Evolutionary conservation across 2,329 filamentous ascomycete species (phyloP).

Genomic region (Colletotrichum horii): DNA sequence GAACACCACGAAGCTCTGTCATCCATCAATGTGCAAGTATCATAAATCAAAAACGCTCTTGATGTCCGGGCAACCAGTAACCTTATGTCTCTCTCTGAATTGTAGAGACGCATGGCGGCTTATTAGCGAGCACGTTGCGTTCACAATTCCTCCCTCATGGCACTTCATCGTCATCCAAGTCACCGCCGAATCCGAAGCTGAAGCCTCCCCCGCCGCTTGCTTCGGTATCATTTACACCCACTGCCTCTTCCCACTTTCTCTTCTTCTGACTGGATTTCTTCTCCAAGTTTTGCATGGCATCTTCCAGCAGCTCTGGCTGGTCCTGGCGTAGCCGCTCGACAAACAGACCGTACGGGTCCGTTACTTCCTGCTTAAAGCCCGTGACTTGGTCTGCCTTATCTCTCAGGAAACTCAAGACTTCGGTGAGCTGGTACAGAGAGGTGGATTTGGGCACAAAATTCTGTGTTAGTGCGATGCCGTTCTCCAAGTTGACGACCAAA

Average conservation of each 20-base stretch:
- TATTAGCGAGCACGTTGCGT: background rate
- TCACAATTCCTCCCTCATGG: background rate
- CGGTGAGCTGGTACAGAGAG: constrained; percentile 62
- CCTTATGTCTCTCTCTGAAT: background rate
- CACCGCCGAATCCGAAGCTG: constrained; percentile 61
- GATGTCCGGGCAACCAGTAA: background rate
- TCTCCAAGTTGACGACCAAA: constrained; percentile 87
- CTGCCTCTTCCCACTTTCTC: constrained; percentile 85
- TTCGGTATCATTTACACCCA: constrained; percentile 52
- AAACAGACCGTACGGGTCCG: constrained; percentile 78
- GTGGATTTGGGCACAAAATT: constrained; percentile 83
- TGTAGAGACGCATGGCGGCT: background rate
- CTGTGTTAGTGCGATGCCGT: constrained; percentile 88
- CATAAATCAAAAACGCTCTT: background rate
- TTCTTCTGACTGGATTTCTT: constrained; percentile 70
- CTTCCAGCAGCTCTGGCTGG: constrained; percentile 71
- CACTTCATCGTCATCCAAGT: constrained; percentile 46
- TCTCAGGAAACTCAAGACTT: constrained; percentile 80
- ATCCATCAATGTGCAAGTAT: background rate
- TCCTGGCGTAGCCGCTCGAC: constrained; percentile 66
- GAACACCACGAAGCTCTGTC: background rate
- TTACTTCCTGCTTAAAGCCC: constrained; percentile 77
- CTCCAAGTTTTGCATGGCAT: constrained; percentile 69
- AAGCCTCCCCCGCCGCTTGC: constrained; percentile 43
- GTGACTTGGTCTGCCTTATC: constrained; percentile 87